Percentiles rank a stretch among this genome's conserved stretches.
phyloP scores from a whole-genome alignment of 2,329 filamentous ascomycete species.

The Sporothrix schenckii region DNA sequence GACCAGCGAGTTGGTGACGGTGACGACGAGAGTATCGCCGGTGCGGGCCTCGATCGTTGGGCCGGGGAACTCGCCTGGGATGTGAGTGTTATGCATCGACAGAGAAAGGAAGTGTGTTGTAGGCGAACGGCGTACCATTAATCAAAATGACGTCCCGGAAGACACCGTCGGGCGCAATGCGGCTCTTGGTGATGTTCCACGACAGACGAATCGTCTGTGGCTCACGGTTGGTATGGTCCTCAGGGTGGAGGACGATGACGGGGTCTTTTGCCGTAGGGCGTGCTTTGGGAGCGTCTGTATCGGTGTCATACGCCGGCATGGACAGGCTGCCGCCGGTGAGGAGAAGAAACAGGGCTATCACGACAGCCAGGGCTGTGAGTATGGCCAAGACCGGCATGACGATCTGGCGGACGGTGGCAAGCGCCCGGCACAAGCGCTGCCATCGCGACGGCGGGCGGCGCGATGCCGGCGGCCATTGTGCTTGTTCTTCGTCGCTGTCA shows the following conservation, averaged over 20 bases:
- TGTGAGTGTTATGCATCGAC: background rate
- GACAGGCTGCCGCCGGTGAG: background rate
- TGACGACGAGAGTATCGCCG: constrained; percentile 50
- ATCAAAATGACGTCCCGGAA: constrained; percentile 54
- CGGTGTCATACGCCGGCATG: background rate
- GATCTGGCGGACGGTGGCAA: too few species aligned
- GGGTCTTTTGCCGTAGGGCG: background rate
- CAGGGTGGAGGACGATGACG: constrained; percentile 44
- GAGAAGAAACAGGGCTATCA: background rate
- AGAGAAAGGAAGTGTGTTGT: too few species aligned
- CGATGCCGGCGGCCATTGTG: constrained; percentile 1
- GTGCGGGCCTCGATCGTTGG: constrained; percentile 53
- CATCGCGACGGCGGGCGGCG: background rate
- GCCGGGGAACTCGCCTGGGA: constrained; percentile 48
- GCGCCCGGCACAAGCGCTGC: background rate
- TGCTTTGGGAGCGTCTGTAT: background rate
- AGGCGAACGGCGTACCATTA: constrained; percentile 45
- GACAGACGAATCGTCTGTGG: constrained; percentile 43
- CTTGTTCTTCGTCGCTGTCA: constrained; percentile 7
- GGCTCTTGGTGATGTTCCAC: constrained; percentile 48
- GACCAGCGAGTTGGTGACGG: constrained; percentile 47
- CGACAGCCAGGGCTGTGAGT: background rate
- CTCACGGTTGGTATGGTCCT: constrained; percentile 47
- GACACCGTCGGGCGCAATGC: constrained; percentile 54
- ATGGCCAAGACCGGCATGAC: background rate